phyloP scores from a whole-genome alignment of 768 basidiomycete genomes.

The Lactifluus volemus region DNA sequence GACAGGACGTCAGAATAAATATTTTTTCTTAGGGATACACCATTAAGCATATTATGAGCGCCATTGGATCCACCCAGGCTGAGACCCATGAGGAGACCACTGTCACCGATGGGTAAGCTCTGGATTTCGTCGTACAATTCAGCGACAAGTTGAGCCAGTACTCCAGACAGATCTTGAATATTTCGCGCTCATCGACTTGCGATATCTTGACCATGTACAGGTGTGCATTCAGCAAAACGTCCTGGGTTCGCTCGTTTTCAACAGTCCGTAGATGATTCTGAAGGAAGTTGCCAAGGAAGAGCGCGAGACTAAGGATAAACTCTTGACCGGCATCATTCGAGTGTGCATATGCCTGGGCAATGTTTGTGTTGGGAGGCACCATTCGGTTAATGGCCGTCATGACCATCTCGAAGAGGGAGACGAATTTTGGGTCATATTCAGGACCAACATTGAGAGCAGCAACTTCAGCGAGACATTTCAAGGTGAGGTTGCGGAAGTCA shows the following conservation, averaged over 20 bases:
- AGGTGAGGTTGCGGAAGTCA: constrained; percentile 93
- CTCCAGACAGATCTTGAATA: constrained; percentile 98
- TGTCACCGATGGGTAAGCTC: constrained; percentile 79
- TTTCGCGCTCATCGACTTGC: constrained; percentile 95
- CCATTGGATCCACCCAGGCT: constrained; percentile 66
- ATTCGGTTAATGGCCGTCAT: constrained; percentile 97
- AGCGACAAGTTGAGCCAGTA: constrained; percentile 96
- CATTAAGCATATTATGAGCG: constrained; percentile 58
- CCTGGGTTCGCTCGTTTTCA: constrained; percentile 83
- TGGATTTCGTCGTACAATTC: constrained; percentile 98
- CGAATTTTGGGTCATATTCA: constrained; percentile 97
- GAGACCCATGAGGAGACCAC: constrained; percentile 80
- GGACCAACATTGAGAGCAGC: constrained; percentile 90
- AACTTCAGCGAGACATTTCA: constrained; percentile 96
- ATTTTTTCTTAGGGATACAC: constrained; percentile 81
- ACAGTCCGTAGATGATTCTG: constrained; percentile 90
- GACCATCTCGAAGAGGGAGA: constrained; percentile 94
- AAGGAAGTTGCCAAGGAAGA: constrained; percentile 97
- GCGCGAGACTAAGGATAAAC: constrained; percentile 90
- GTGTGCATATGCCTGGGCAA: constrained; percentile 83
- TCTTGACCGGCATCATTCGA: constrained; percentile 92
- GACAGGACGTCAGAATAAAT: constrained; percentile 93
- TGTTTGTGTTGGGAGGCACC: constrained; percentile 93
- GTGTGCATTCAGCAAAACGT: constrained; percentile 92
- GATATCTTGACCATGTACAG: constrained; percentile 98